These are phyloP conservation scores for Aspergillus ellipticus DNA, from an alignment of 495 filamentous ascomycete genomes.

Conservation along the genomic window DNA sequence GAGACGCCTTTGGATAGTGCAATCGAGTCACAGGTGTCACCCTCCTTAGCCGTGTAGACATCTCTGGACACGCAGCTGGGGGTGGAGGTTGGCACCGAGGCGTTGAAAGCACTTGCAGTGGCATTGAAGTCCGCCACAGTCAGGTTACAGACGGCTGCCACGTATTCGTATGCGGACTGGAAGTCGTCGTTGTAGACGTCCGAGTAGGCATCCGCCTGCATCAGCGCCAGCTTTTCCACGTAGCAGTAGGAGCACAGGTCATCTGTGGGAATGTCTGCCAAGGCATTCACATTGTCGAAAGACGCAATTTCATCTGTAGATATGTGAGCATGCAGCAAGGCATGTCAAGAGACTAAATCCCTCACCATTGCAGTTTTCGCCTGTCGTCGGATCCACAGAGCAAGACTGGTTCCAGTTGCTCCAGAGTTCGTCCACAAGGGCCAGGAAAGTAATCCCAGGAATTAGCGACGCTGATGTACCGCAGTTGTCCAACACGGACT, in stretches of 20 bases:
- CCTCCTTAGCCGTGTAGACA: not conserved
- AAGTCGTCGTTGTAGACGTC: not conserved
- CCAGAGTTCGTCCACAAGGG: no score
- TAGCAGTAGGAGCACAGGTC: conserved; percentile 7
- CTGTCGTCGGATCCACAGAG: not conserved
- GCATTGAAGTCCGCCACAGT: not conserved
- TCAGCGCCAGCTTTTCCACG: not conserved
- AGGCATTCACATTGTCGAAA: not conserved
- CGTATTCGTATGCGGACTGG: not conserved
- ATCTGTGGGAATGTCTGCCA: not conserved
- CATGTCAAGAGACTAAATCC: no score
- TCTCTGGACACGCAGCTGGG: not conserved
- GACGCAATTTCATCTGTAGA: not conserved
- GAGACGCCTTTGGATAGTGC: not conserved
- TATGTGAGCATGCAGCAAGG: no score
- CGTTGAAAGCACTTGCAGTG: not conserved
- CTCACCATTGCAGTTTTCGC: conserved; percentile 1
- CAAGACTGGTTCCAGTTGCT: conserved; percentile 6
- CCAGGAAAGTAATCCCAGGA: no score
- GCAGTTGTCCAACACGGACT: no score
- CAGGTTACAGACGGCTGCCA: not conserved
- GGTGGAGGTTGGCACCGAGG: not conserved
- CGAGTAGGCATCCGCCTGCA: conserved; percentile 1
- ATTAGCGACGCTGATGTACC: no score
- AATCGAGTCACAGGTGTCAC: conserved; percentile 6